A percentile compares a stretch with the other conserved stretches of the same genome.
phyloP scores from a whole-genome alignment of 106 monocot species.

The Xerophyta viscosa region DNA sequence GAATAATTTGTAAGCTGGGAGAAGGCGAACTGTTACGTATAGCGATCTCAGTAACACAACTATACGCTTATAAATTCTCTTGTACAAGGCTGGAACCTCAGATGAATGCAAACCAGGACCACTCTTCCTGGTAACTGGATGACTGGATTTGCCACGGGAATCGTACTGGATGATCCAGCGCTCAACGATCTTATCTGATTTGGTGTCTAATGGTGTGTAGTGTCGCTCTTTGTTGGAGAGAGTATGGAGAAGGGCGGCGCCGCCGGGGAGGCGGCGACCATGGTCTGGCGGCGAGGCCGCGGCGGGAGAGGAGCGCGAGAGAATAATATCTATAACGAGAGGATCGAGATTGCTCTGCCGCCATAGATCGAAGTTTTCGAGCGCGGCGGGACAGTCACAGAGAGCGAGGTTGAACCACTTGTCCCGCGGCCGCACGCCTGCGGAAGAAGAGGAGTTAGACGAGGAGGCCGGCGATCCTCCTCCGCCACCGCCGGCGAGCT shows the following conservation, averaged over 20 bases:
- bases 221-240: not conserved
- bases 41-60: slow-evolving; percentile 70
- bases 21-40: slow-evolving; percentile 57
- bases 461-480: slow-evolving; percentile 13
- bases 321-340: slow-evolving; percentile 50
- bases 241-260: slow-evolving; percentile 1
- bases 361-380: slow-evolving; percentile 64
- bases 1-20: slow-evolving; percentile 77
- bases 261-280: not conserved
- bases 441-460: slow-evolving; percentile 30
- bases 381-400: slow-evolving; percentile 46
- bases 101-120: slow-evolving; percentile 21
- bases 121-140: slow-evolving; percentile 12
- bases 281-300: not conserved
- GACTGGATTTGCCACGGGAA: slow-evolving; percentile 5
- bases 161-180: slow-evolving; percentile 65
- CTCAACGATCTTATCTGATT: slow-evolving; percentile 41
- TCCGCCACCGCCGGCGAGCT: slow-evolving; percentile 7
- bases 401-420: slow-evolving; percentile 70
- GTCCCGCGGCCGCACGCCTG: slow-evolving; percentile 32
- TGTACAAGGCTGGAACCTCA: slow-evolving; percentile 29
- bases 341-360: slow-evolving; percentile 64
- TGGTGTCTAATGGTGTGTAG: slow-evolving; percentile 3
- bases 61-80: slow-evolving; percentile 40
- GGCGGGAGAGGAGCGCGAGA: slow-evolving; percentile 4